Evolutionary conservation across 2,329 filamentous ascomycete genomes (phyloP).

Genomic region (Arthrobotrys musiformis): DNA sequence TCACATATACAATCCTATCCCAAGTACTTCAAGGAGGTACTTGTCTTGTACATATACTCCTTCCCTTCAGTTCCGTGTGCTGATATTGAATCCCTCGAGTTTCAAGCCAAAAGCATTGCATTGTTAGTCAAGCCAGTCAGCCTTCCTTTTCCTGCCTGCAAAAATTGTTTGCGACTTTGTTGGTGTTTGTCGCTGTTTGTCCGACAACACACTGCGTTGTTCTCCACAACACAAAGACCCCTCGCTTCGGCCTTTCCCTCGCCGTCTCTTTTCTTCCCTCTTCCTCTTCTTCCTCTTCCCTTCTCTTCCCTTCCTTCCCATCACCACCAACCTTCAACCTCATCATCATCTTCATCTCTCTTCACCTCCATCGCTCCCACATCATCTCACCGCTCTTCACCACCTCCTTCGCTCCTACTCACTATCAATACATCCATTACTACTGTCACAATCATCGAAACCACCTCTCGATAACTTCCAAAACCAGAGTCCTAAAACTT

Average conservation of each 20-base stretch:
- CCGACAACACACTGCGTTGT: conserved; percentile 35
- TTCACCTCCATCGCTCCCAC: too few species aligned
- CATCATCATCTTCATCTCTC: neutral
- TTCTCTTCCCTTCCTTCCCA: neutral
- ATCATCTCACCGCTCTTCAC: neutral
- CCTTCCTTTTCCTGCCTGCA: neutral
- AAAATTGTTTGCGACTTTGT: too few species aligned
- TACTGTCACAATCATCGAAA: too few species aligned
- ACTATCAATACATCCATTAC: too few species aligned
- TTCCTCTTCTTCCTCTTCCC: conserved; percentile 3
- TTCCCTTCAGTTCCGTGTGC: neutral
- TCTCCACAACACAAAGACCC: conserved; percentile 7
- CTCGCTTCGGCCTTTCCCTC: neutral
- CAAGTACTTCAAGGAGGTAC: too few species aligned
- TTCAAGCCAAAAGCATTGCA: neutral
- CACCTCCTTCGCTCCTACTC: neutral
- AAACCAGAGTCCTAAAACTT: neutral
- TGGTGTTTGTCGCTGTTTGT: conserved; percentile 8
- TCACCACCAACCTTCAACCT: neutral
- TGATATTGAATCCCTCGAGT: neutral
- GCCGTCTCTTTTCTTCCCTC: neutral
- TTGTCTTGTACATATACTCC: neutral
- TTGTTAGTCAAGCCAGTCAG: neutral
- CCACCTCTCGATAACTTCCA: neutral
- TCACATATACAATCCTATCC: neutral